Conservation (phyloP, 208 protist genomes). For the Acanthamoeba culbertsoni region DNA sequence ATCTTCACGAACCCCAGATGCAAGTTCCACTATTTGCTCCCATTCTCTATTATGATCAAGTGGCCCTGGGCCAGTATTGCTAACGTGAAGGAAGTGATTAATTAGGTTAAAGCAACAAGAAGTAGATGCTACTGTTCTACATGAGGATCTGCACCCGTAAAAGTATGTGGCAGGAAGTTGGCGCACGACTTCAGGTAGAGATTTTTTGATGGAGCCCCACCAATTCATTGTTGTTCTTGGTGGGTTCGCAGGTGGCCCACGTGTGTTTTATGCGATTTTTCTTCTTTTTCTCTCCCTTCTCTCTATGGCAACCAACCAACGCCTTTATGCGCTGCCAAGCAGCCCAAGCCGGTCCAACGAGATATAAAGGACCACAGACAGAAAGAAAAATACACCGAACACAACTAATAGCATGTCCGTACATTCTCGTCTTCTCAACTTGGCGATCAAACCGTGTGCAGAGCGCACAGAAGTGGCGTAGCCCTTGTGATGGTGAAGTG, state of each 20-base stretch:
- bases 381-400: constrained; percentile 33
- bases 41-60: not conserved
- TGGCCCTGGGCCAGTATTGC: not conserved
- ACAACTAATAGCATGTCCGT: not conserved
- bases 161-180: constrained; percentile 11
- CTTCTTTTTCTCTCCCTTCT: no score
- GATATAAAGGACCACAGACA: constrained; percentile 13
- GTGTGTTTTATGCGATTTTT: not conserved
- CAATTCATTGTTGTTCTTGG: not conserved
- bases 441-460: constrained; percentile 19
- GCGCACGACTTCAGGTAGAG: constrained; percentile 1
- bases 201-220: constrained; percentile 40
- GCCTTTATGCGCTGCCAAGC: not conserved
- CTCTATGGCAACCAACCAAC: no score
- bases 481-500: not conserved
- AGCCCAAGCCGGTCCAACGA: not conserved
- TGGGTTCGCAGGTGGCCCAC: no score
- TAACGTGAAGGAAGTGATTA: not conserved
- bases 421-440: not conserved
- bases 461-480: not conserved
- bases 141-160: not conserved
- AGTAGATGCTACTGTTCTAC: not conserved
- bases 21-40: constrained; percentile 23
- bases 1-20: not conserved
- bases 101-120: no score